Percentiles rank a stretch among this genome's conserved stretches.
phyloP scores from a whole-genome alignment of 2,329 filamentous ascomycete species.

The Pyrenophora tritici-repentis region DNA sequence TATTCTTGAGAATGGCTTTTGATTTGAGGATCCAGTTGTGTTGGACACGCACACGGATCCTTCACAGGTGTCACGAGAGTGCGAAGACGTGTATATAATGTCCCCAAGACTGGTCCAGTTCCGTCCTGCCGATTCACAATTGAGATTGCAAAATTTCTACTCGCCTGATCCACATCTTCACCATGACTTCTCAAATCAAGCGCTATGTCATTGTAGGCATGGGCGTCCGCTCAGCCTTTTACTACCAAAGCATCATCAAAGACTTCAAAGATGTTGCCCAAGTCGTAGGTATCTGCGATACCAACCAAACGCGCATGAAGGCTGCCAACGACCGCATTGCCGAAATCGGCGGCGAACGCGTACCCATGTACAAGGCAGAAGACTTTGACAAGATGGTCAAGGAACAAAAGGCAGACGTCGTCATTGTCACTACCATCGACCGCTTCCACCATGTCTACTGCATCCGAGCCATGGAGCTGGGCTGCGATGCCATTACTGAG shows the following conservation, averaged over 20 bases:
- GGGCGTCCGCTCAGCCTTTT: conserved; percentile 65
- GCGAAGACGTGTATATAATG: background rate
- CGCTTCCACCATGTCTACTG: conserved; percentile 66
- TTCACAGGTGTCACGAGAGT: background rate
- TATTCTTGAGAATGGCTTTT: background rate
- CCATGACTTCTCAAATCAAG: conserved; percentile 17
- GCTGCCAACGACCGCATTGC: conserved; percentile 60
- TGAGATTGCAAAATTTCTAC: too few species aligned
- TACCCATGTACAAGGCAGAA: conserved; percentile 60
- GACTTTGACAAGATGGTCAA: conserved; percentile 64
- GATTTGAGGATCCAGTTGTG: background rate
- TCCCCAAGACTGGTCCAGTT: background rate
- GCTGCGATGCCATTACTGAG: conserved; percentile 65
- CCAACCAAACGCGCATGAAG: conserved; percentile 64
- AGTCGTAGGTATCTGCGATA: conserved; percentile 64
- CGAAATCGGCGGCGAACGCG: conserved; percentile 52
- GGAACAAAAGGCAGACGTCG: conserved; percentile 62
- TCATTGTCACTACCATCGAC: conserved; percentile 68
- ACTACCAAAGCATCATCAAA: conserved; percentile 62
- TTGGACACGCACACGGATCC: background rate
- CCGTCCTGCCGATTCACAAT: background rate
- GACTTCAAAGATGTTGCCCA: conserved; percentile 57
- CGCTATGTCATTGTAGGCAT: conserved; percentile 62
- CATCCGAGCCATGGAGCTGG: conserved; percentile 62
- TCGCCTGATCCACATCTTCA: too few species aligned